Evolutionary conservation across 352 stramenopile genomes (phyloP).

Genomic region (Globisporangium splendens): DNA sequence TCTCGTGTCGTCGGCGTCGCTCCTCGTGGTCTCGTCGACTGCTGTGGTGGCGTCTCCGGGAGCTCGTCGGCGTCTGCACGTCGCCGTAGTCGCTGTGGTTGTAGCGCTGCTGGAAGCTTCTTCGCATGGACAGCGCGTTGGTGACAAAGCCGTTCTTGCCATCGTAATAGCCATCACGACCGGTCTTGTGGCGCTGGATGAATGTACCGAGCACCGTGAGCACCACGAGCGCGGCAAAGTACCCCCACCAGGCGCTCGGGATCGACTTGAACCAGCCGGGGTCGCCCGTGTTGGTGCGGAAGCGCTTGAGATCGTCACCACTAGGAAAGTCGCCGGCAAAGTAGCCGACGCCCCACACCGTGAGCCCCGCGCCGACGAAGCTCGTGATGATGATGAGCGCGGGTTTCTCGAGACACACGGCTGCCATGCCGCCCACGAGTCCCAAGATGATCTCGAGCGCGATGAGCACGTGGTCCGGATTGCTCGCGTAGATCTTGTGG

Average conservation of each 20-base stretch:
- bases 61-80: slow-evolving; percentile 8
- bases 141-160: slow-evolving; percentile 8
- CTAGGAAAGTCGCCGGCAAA: slow-evolving; percentile 60
- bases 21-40: neutral
- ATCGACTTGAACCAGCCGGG: slow-evolving; percentile 28
- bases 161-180: slow-evolving; percentile 27
- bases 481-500: slow-evolving; percentile 50
- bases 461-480: slow-evolving; percentile 51
- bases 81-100: slow-evolving; percentile 1
- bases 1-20: slow-evolving; percentile 5
- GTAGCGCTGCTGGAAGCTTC: neutral
- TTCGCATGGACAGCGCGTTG: neutral
- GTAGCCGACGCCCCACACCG: slow-evolving; percentile 60
- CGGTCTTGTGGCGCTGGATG: slow-evolving; percentile 46
- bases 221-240: slow-evolving; percentile 46
- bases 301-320: slow-evolving; percentile 39
- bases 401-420: slow-evolving; percentile 57
- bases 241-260: slow-evolving; percentile 55
- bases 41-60: neutral
- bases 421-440: slow-evolving; percentile 33
- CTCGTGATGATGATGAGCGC: slow-evolving; percentile 45
- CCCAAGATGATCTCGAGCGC: slow-evolving; percentile 43
- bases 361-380: slow-evolving; percentile 36
- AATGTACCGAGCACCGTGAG: slow-evolving; percentile 40
- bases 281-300: slow-evolving; percentile 29